Evolutionary conservation across 2,329 filamentous ascomycete genomes (phyloP).

Genomic region (Calycina marina): DNA sequence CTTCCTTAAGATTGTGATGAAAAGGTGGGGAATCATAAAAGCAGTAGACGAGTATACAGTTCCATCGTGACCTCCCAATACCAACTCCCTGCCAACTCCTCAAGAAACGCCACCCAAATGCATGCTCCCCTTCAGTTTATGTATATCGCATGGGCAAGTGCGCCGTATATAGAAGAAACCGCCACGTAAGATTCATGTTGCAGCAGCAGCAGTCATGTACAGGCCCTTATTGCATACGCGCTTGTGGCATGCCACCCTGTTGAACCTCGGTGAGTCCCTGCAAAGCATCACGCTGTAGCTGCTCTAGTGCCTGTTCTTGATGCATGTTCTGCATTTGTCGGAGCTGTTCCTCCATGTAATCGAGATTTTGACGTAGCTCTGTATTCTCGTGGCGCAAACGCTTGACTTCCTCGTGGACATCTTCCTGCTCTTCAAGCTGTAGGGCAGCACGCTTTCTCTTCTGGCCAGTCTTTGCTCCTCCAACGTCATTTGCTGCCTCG

Average conservation of each 20-base stretch:
- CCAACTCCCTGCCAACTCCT: too few relatives aligned
- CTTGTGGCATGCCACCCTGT: not conserved
- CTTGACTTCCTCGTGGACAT: slow-evolving; percentile 49
- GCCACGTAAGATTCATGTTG: too few relatives aligned
- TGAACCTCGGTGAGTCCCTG: not conserved
- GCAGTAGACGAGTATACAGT: too few relatives aligned
- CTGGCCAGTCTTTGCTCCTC: slow-evolving; percentile 25
- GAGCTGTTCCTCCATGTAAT: not conserved
- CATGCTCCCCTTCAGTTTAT: too few relatives aligned
- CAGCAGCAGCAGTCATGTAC: too few relatives aligned
- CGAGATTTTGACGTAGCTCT: slow-evolving; percentile 24
- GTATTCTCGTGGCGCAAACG: slow-evolving; percentile 50
- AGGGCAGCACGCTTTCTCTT: slow-evolving; percentile 30
- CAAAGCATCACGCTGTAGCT: not conserved
- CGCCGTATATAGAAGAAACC: too few relatives aligned
- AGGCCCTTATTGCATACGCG: not conserved
- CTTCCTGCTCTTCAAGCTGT: slow-evolving; percentile 26
- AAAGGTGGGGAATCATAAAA: too few relatives aligned
- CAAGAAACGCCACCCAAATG: too few relatives aligned
- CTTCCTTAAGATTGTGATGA: too few relatives aligned
- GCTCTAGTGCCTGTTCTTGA: not conserved
- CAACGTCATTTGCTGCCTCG: slow-evolving; percentile 28
- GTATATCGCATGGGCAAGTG: too few relatives aligned
- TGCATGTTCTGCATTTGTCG: not conserved
- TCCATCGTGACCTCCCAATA: too few relatives aligned